Conservation (phyloP, 345 rosid species). For the Citrus maxima region DNA sequence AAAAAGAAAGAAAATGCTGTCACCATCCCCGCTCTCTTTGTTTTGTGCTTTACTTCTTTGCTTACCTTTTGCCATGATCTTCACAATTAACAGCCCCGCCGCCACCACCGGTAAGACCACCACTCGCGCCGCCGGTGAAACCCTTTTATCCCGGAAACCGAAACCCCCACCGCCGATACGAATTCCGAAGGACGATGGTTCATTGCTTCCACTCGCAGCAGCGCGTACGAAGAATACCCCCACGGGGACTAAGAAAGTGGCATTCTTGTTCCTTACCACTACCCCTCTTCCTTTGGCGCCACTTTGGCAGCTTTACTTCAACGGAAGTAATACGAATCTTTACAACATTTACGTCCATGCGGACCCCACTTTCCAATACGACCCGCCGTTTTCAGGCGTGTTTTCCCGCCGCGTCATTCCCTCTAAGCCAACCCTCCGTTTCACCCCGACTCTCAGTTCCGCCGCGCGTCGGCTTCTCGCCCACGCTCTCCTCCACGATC, state of each 20-base stretch:
- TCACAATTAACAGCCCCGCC: conserved; percentile 38
- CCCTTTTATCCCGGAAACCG: conserved; percentile 8
- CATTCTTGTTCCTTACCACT: conserved; percentile 68
- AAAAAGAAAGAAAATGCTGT: conserved; percentile 34
- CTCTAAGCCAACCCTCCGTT: conserved; percentile 48
- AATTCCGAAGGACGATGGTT: conserved; percentile 41
- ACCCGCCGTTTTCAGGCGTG: conserved; percentile 51
- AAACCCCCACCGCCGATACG: conserved; percentile 19
- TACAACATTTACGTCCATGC: conserved; percentile 75
- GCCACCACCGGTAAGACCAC: neutral
- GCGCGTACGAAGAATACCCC: conserved; percentile 42
- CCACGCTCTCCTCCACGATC: conserved; percentile 66
- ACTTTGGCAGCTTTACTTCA: conserved; percentile 64
- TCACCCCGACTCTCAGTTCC: conserved; percentile 56
- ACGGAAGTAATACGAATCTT: conserved; percentile 24
- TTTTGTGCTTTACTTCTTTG: conserved; percentile 58
- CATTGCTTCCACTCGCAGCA: conserved; percentile 51
- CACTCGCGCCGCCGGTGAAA: neutral
- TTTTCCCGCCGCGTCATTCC: conserved; percentile 50
- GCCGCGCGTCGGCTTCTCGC: conserved; percentile 74
- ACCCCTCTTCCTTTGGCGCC: conserved; percentile 65
- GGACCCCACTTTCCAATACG: conserved; percentile 47
- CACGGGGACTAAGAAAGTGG: conserved; percentile 45
- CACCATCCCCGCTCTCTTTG: conserved; percentile 52
- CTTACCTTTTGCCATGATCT: conserved; percentile 55